Percentiles rank a stretch among this genome's conserved stretches.
Conservation (phyloP, 805 yeast genomes). For the Yarrowia osloensis region DNA sequence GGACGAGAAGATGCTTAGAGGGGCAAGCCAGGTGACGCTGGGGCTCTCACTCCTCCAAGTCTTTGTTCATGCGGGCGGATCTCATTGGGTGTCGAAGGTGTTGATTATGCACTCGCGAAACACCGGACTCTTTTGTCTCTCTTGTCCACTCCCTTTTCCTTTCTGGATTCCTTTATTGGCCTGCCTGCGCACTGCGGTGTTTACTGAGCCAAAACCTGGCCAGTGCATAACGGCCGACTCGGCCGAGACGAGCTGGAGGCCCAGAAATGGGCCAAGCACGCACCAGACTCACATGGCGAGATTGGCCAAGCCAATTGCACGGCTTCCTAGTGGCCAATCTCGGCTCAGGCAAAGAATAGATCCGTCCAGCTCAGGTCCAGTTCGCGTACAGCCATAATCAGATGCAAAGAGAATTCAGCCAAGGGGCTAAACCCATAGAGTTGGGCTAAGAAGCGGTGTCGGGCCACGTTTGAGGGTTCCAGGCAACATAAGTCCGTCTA, state of each 20-base stretch:
- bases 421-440: slow-evolving; percentile 2
- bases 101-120: slow-evolving; percentile 24
- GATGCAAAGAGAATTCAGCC: not conserved
- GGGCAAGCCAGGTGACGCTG: too few relatives aligned
- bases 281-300: too few relatives aligned
- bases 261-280: not conserved
- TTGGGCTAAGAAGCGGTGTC: not conserved
- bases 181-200: not conserved
- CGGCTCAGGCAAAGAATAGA: too few relatives aligned
- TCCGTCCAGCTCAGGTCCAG: too few relatives aligned
- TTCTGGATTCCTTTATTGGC: not conserved
- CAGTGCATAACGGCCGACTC: slow-evolving; percentile 23
- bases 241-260: not conserved
- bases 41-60: too few relatives aligned
- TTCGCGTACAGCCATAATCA: not conserved
- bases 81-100: slow-evolving; percentile 12
- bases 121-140: not conserved
- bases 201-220: not conserved
- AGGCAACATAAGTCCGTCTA: not conserved
- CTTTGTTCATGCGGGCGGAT: slow-evolving; percentile 26
- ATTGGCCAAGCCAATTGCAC: not conserved
- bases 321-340: not conserved
- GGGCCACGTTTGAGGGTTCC: not conserved
- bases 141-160: not conserved
- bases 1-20: too few relatives aligned